A percentile compares a stretch with the other conserved stretches of the same genome.
These are phyloP conservation scores for Yamadazyma tumulicola DNA, from an alignment of 805 yeast genomes.

Conservation along the genomic window DNA sequence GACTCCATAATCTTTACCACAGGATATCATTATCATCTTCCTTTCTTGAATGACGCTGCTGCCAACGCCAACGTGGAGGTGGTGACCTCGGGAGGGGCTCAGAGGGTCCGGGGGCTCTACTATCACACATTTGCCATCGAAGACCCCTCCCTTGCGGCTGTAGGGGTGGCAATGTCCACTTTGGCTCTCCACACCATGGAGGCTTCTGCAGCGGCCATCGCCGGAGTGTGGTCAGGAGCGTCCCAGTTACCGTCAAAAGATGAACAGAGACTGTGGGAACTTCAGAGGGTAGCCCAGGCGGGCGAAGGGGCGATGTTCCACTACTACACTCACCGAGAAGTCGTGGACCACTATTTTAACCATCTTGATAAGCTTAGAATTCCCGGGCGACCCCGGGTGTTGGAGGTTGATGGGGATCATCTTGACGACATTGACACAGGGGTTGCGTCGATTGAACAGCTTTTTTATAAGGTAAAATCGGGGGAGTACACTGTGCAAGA, in stretches of 20 bases:
- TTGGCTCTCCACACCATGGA: conserved; percentile 50
- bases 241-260: conserved; percentile 35
- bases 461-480: conserved; percentile 23
- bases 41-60: conserved; percentile 29
- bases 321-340: conserved; percentile 25
- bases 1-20: conserved; percentile 48
- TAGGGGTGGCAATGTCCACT: conserved; percentile 41
- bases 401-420: conserved; percentile 20
- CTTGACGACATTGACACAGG: conserved; percentile 23
- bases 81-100: conserved; percentile 20
- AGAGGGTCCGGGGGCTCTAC: conserved; percentile 37
- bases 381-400: conserved; percentile 28
- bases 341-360: conserved; percentile 25
- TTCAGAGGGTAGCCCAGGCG: conserved; percentile 16
- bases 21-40: conserved; percentile 48
- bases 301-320: conserved; percentile 28
- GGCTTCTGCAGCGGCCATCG: conserved; percentile 50
- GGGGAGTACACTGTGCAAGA: conserved; percentile 17
- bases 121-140: conserved; percentile 35
- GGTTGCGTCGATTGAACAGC: conserved; percentile 15
- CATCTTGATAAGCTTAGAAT: conserved; percentile 22
- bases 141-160: conserved; percentile 42
- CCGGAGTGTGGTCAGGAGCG: conserved; percentile 51
- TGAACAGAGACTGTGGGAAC: conserved; percentile 37
- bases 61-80: conserved; percentile 14